Evolutionary conservation across 768 basidiomycete species (phyloP), one percentile per base, ranked within the genome.

Genomic region (Boletus reticuloceps): DNA sequence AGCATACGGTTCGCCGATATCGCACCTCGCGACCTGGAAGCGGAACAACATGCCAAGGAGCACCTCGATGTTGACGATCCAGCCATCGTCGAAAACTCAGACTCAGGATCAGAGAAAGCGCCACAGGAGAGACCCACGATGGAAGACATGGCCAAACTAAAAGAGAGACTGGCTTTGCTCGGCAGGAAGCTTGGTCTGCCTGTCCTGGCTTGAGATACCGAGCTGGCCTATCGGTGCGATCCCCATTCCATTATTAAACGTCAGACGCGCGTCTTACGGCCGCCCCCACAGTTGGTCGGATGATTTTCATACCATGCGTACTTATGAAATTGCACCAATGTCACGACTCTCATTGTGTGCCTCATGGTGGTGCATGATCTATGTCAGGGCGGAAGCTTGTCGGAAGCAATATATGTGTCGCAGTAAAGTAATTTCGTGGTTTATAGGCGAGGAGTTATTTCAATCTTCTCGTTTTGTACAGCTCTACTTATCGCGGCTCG

Each of bases 1-100:
- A 65, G 75, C 7, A 73, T 96, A 32, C 81, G 80, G 8, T 84
- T 91, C 60, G 77, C 81, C 10, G 88, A 92, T 55, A 79, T 96
- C 45, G 82, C 80, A 14, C 90, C 91, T 3, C 78, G 77, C 22
- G 92, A 96, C 73, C 54, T 82, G 10, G 86, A 95, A 62, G 89
- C 92, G 0, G 85, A 89, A 62, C 79, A 76, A 49, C 94, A 96
- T 69, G 88, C 86, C 22, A 75, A 75, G 44, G 82, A 88, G 54
- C 88, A 90, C 64, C 68, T 85, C 11, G 79, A 78, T 44, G 55
- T 64, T 12, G 61, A 60, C 20, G 70, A 66, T 20, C 60, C 69
- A 7, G 72, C 64, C 22, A 38, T 63, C 22, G 73, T 73, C 19
- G 66, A 71, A 20, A 70, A 69, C 50, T 77, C 81, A 47, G 79